phyloP scores from a whole-genome alignment of 352 stramenopile species.

The Pythium plurisporium region DNA sequence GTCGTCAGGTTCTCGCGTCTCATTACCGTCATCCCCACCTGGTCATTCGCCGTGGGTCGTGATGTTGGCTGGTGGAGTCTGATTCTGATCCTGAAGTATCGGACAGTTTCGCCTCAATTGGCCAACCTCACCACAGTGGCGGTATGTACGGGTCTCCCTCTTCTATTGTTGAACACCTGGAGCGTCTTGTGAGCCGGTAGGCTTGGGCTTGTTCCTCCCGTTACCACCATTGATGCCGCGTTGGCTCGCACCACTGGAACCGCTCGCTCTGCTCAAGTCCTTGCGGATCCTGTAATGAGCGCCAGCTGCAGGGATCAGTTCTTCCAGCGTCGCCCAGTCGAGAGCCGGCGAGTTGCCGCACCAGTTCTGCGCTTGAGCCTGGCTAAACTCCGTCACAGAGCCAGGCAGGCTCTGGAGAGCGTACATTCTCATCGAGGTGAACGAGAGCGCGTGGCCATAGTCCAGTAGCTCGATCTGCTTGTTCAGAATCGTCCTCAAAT shows the following conservation, averaged over 20 bases:
- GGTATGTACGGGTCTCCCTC: neutral
- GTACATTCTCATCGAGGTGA: neutral
- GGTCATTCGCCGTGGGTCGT: too few species aligned
- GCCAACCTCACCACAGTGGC: neutral
- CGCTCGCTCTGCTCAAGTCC: too few species aligned
- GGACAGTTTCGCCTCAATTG: conserved; percentile 23
- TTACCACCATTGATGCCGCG: neutral
- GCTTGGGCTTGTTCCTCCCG: neutral
- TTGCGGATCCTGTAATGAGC: neutral
- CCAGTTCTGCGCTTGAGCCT: neutral
- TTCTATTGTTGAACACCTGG: neutral
- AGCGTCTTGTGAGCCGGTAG: neutral
- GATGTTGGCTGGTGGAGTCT: too few species aligned
- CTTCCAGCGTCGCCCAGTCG: neutral
- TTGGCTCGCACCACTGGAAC: too few species aligned
- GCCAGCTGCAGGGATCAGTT: neutral
- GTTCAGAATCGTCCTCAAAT: neutral
- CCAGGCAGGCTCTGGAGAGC: neutral
- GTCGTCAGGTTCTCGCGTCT: conserved; percentile 21
- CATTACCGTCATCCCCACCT: conserved; percentile 31
- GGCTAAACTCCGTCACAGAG: neutral
- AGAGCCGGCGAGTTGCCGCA: neutral
- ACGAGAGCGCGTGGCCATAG: neutral
- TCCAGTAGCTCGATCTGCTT: neutral
- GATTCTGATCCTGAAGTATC: too few species aligned